Conservation (phyloP, 1,284 basidiomycete genomes). For the Testicularia cyperi region DNA sequence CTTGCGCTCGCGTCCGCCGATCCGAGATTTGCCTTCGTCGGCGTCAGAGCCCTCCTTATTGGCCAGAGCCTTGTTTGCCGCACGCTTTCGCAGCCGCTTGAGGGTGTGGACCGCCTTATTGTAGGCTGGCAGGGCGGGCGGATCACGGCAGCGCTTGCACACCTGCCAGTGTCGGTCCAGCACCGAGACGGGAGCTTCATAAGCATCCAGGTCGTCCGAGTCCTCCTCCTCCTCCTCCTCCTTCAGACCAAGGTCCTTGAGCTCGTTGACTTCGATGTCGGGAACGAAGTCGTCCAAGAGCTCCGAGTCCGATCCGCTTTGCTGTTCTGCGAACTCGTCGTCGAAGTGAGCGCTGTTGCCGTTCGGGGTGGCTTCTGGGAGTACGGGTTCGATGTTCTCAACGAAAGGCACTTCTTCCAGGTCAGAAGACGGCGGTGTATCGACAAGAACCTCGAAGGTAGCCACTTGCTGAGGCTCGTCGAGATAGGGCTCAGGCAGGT, state of each 20-base stretch:
- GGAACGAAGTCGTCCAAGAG: conserved; percentile 2
- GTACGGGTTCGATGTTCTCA: conserved; percentile 13
- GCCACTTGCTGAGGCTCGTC: conserved; percentile 6
- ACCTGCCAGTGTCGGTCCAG: conserved; percentile 22
- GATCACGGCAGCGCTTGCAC: conserved; percentile 27
- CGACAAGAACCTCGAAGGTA: conserved; percentile 4
- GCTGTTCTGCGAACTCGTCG: conserved; percentile 5
- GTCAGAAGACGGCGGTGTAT: not conserved
- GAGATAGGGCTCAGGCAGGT: conserved; percentile 11
- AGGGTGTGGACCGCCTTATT: conserved; percentile 13
- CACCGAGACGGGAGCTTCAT: conserved; percentile 8
- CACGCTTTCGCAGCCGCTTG: conserved; percentile 14
- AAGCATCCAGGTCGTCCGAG: conserved; percentile 10
- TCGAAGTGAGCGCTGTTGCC: conserved; percentile 4
- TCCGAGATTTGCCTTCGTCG: too few relatives aligned
- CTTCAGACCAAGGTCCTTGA: too few relatives aligned
- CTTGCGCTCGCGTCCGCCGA: conserved; percentile 16
- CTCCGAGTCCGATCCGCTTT: not conserved
- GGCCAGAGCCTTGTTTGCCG: conserved; percentile 23
- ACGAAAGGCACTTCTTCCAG: conserved; percentile 5
- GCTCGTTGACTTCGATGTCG: conserved; percentile 1
- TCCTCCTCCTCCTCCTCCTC: not conserved
- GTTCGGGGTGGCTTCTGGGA: too few relatives aligned
- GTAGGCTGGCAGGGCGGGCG: conserved; percentile 18
- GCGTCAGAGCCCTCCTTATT: conserved; percentile 5